These are phyloP conservation scores for Trematosphaeria pertusa DNA, from an alignment of 2,329 filamentous ascomycete species.

Conservation along the genomic window DNA sequence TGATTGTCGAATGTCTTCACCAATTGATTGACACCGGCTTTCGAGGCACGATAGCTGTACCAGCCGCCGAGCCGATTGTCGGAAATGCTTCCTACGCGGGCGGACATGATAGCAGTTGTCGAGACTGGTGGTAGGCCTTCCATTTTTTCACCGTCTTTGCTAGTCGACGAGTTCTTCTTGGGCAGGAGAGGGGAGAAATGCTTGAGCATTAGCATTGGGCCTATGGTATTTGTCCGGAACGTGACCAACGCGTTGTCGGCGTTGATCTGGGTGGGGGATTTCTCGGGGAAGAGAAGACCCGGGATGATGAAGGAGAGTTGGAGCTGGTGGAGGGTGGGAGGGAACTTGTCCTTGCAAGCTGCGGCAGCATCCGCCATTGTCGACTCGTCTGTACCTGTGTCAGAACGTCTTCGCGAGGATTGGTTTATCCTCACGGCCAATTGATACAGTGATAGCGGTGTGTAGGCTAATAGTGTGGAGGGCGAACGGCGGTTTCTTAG, in stretches of 20 bases:
- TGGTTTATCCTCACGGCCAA: too few relatives aligned
- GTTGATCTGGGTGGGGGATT: constrained; percentile 70
- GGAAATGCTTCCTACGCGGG: constrained; percentile 75
- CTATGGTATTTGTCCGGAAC: constrained; percentile 76
- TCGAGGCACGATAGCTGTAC: constrained; percentile 81
- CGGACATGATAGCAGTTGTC: constrained; percentile 77
- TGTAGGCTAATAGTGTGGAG: too few relatives aligned
- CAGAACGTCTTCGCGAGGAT: too few relatives aligned
- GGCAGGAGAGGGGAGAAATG: constrained; percentile 76
- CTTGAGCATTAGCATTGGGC: constrained; percentile 78
- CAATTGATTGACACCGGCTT: constrained; percentile 75
- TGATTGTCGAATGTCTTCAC: constrained; percentile 75
- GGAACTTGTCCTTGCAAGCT: constrained; percentile 61
- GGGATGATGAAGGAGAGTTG: constrained; percentile 74
- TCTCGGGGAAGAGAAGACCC: constrained; percentile 76
- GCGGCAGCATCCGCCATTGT: constrained; percentile 66
- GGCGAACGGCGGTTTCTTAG: neutral
- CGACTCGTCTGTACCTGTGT: constrained; percentile 70
- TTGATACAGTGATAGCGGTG: too few relatives aligned
- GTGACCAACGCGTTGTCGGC: constrained; percentile 68
- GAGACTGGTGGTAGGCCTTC: constrained; percentile 58
- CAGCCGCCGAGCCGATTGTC: constrained; percentile 80
- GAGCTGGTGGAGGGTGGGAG: constrained; percentile 58
- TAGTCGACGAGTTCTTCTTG: constrained; percentile 49
- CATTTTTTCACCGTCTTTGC: constrained; percentile 19